phyloP scores from a whole-genome alignment of 2,329 filamentous ascomycete genomes.

The Botrytis tulipae region DNA sequence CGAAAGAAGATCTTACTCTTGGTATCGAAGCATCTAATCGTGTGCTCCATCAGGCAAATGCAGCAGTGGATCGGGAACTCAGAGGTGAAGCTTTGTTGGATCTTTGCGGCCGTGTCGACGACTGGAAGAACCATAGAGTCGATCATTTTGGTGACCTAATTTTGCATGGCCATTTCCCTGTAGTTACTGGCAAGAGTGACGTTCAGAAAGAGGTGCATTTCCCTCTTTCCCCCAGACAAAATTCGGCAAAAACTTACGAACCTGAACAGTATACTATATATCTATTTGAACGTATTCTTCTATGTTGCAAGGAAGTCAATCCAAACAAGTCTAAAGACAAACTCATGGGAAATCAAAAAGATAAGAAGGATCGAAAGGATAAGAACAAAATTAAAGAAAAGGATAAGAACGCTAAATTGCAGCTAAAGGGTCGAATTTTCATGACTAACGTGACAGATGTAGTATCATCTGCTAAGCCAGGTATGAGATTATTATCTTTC shows the following conservation, averaged over 20 bases:
- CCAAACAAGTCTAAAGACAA: slow-evolving; percentile 79
- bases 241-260: slow-evolving; percentile 32
- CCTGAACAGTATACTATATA: slow-evolving; percentile 84
- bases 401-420: slow-evolving; percentile 70
- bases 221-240: slow-evolving; percentile 16
- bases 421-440: slow-evolving; percentile 95
- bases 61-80: slow-evolving; percentile 85
- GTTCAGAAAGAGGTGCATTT: slow-evolving; percentile 70
- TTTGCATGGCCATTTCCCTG: slow-evolving; percentile 85
- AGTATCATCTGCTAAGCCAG: slow-evolving; percentile 81
- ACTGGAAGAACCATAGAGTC: slow-evolving; percentile 93
- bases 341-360: slow-evolving; percentile 61
- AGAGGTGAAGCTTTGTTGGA: slow-evolving; percentile 81
- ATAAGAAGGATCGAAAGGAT: slow-evolving; percentile 70
- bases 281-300: slow-evolving; percentile 89
- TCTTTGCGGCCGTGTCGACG: slow-evolving; percentile 78
- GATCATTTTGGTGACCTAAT: slow-evolving; percentile 89
- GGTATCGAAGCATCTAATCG: slow-evolving; percentile 82
- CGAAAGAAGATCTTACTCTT: slow-evolving; percentile 67
- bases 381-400: slow-evolving; percentile 74
- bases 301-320: slow-evolving; percentile 95
- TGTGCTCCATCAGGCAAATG: slow-evolving; percentile 81
- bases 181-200: slow-evolving; percentile 85
- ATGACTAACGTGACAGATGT: slow-evolving; percentile 99
- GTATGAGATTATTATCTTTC: slow-evolving; percentile 49